phyloP scores from a whole-genome alignment of 352 stramenopile genomes.

The Saprolegnia parasitica region DNA sequence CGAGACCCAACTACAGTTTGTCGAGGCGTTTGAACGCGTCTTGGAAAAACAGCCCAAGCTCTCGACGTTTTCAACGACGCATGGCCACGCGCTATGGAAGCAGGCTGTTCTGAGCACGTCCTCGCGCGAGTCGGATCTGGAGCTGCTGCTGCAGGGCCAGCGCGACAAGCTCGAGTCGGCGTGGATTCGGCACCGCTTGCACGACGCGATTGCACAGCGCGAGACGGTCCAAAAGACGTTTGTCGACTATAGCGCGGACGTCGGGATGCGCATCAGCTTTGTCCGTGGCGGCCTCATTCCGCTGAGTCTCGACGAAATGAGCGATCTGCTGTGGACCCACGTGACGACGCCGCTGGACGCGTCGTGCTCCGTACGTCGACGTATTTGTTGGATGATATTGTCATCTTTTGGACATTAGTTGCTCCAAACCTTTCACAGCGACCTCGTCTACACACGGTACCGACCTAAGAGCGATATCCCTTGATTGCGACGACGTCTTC shows the following conservation, averaged over 20 bases:
- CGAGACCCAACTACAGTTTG: constrained; percentile 8
- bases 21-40: constrained; percentile 11
- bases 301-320: too few species aligned
- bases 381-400: too few species aligned
- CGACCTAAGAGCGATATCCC: too few species aligned
- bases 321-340: too few species aligned
- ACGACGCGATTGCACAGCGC: background rate
- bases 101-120: background rate
- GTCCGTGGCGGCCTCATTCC: too few species aligned
- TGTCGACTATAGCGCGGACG: background rate
- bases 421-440: constrained; percentile 5
- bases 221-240: background rate
- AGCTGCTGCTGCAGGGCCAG: background rate
- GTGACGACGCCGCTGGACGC: too few species aligned
- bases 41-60: constrained; percentile 6
- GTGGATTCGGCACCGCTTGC: constrained; percentile 1
- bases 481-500: too few species aligned
- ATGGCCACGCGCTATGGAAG: background rate
- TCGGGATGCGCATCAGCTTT: background rate
- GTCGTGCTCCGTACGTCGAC: too few species aligned
- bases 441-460: constrained; percentile 2
- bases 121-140: background rate
- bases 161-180: background rate
- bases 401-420: background rate
- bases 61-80: background rate